Evolutionary conservation across 2,329 filamentous ascomycete genomes (phyloP).

Genomic region (Blastomyces parvus): DNA sequence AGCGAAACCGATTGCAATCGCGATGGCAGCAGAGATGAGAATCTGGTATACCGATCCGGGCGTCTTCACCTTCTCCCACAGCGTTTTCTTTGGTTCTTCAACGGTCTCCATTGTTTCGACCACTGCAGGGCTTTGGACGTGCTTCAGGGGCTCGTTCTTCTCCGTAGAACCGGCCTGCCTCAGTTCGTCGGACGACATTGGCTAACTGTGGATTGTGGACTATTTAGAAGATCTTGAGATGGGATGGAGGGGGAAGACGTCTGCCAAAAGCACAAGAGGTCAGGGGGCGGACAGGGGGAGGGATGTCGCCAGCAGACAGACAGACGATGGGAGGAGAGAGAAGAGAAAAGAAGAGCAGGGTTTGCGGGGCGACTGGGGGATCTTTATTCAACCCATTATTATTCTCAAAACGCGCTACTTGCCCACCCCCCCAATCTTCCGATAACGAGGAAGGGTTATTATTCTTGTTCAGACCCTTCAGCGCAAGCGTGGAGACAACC

Average conservation of each 20-base stretch:
- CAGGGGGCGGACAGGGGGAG: background rate
- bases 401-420: background rate
- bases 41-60: slow-evolving; percentile 44
- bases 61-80: slow-evolving; percentile 32
- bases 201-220: background rate
- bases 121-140: background rate
- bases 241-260: background rate
- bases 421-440: background rate
- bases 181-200: slow-evolving; percentile 1
- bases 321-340: background rate
- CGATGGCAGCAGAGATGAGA: slow-evolving; percentile 40
- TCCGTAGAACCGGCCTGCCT: background rate
- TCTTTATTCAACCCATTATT: background rate
- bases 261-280: background rate
- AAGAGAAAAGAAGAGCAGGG: background rate
- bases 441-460: background rate
- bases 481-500: background rate
- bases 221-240: background rate
- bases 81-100: slow-evolving; percentile 19
- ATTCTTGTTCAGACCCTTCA: background rate
- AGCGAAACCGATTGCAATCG: slow-evolving; percentile 42
- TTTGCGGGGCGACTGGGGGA: background rate
- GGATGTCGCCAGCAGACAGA: background rate
- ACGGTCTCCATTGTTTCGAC: background rate
- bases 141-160: background rate